phyloP scores from a whole-genome alignment of 2,329 filamentous ascomycete species.

The Fusarium verrucosum region DNA sequence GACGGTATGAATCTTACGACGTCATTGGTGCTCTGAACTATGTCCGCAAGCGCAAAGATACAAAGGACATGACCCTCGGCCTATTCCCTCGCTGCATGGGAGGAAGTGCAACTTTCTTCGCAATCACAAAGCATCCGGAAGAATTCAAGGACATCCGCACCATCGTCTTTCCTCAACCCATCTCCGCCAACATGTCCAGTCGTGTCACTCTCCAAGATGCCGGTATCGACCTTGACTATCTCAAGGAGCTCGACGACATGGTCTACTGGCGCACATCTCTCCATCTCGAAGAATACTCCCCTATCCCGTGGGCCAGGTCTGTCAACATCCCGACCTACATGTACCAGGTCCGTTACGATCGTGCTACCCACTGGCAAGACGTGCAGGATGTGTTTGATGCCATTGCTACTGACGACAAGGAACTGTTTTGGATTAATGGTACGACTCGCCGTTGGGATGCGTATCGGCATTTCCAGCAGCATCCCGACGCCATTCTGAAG shows the following conservation, averaged over 20 bases:
- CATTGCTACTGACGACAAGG: too few relatives aligned
- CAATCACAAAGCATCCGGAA: slow-evolving; percentile 10
- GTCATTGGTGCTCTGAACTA: slow-evolving; percentile 26
- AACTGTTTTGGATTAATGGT: background rate
- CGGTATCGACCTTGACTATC: too few relatives aligned
- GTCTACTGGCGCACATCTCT: too few relatives aligned
- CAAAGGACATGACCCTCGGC: slow-evolving; percentile 11
- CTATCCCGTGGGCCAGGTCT: too few relatives aligned
- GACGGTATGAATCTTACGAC: too few relatives aligned
- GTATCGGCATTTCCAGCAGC: background rate
- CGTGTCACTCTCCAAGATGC: too few relatives aligned
- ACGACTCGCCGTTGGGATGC: background rate
- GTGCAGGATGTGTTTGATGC: background rate
- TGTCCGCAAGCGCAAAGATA: background rate
- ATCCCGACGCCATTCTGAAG: background rate
- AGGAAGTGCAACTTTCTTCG: slow-evolving; percentile 19
- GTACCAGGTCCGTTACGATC: slow-evolving; percentile 25
- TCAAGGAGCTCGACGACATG: too few relatives aligned
- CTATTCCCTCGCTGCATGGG: slow-evolving; percentile 28
- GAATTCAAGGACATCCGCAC: slow-evolving; percentile 19
- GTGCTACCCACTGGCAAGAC: background rate
- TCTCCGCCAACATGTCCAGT: too few relatives aligned
- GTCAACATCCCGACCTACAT: slow-evolving; percentile 21
- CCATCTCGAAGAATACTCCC: slow-evolving; percentile 32
- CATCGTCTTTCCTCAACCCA: too few relatives aligned